Percentiles rank a stretch among this genome's conserved stretches.
Evolutionary conservation across 2,329 filamentous ascomycete species (phyloP).

Genomic region (Corynespora cassiicola): DNA sequence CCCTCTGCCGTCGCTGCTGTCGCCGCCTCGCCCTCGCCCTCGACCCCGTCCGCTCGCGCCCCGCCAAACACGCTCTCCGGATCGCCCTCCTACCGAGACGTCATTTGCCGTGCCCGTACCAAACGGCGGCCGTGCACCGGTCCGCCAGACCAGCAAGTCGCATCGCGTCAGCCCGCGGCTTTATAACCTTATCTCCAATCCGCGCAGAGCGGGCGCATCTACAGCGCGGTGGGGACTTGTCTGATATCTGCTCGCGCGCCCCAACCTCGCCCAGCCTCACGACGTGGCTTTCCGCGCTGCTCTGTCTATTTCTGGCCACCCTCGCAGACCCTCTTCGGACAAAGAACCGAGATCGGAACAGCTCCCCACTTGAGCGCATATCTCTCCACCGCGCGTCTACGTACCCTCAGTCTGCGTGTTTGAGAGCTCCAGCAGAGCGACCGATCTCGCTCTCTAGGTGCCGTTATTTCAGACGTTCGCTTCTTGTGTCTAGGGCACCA

Average conservation of each 20-base stretch:
- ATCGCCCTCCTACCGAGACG: constrained; percentile 20
- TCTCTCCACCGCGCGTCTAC: constrained; percentile 22
- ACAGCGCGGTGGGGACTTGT: too few species aligned
- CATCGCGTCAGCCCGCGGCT: constrained; percentile 22
- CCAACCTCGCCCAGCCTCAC: neutral
- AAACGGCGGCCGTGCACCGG: constrained; percentile 23
- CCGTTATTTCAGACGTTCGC: neutral
- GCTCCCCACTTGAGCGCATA: constrained; percentile 38
- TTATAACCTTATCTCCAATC: constrained; percentile 24
- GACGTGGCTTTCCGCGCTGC: too few species aligned
- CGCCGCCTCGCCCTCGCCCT: neutral
- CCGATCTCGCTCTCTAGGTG: constrained; percentile 6
- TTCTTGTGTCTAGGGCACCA: constrained; percentile 10
- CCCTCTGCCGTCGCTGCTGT: constrained; percentile 7
- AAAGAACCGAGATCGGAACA: constrained; percentile 39
- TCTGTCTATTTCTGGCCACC: neutral
- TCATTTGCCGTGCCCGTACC: constrained; percentile 22
- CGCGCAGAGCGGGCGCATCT: too few species aligned
- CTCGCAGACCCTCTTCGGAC: constrained; percentile 19
- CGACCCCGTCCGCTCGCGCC: constrained; percentile 7
- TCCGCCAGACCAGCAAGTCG: constrained; percentile 19
- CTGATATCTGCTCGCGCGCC: neutral
- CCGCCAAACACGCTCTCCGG: constrained; percentile 9
- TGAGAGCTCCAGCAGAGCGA: too few species aligned
- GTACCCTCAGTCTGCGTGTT: too few species aligned